Conservation (phyloP, 2,329 filamentous ascomycete species). For the Mycosphaerelloides madeirae region DNA sequence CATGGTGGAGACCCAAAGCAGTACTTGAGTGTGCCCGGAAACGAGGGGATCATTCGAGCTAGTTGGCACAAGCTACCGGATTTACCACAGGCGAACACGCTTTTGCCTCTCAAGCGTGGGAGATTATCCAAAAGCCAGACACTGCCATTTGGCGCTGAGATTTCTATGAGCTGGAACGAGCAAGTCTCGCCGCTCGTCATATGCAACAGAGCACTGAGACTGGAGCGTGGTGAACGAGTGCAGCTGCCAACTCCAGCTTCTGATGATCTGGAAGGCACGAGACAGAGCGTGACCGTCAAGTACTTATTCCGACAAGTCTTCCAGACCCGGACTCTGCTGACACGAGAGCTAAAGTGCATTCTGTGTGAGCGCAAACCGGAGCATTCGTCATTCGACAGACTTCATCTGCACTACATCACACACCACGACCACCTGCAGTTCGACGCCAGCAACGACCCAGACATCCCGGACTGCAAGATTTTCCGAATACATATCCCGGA, state of each 20-base stretch:
- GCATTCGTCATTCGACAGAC: constrained; percentile 23
- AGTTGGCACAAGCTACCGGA: constrained; percentile 31
- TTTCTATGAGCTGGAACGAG: constrained; percentile 27
- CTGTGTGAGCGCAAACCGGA: constrained; percentile 19
- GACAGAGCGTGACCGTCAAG: constrained; percentile 16
- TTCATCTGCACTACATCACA: constrained; percentile 33
- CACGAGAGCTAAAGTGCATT: constrained; percentile 22
- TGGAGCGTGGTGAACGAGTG: constrained; percentile 4
- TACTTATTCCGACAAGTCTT: constrained; percentile 21
- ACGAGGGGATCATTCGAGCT: constrained; percentile 23
- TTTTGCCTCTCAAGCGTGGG: constrained; percentile 22
- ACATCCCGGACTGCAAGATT: neutral
- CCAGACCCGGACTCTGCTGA: constrained; percentile 3
- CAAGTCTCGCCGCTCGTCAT: constrained; percentile 20
- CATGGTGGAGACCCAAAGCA: constrained; percentile 8
- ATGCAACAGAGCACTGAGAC: constrained; percentile 18
- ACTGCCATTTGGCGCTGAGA: constrained; percentile 22
- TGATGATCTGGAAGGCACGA: constrained; percentile 16
- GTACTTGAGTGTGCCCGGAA: constrained; percentile 3
- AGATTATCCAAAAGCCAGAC: constrained; percentile 14
- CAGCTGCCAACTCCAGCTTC: constrained; percentile 28
- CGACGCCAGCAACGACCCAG: constrained; percentile 4
- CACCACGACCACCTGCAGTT: constrained; percentile 36
- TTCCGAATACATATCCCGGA: constrained; percentile 7
- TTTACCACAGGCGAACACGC: constrained; percentile 15